Evolutionary conservation across 176 grass and related monocot genomes (phyloP), one percentile per base, ranked within the genome.

Genomic region (Olyra latifolia): DNA sequence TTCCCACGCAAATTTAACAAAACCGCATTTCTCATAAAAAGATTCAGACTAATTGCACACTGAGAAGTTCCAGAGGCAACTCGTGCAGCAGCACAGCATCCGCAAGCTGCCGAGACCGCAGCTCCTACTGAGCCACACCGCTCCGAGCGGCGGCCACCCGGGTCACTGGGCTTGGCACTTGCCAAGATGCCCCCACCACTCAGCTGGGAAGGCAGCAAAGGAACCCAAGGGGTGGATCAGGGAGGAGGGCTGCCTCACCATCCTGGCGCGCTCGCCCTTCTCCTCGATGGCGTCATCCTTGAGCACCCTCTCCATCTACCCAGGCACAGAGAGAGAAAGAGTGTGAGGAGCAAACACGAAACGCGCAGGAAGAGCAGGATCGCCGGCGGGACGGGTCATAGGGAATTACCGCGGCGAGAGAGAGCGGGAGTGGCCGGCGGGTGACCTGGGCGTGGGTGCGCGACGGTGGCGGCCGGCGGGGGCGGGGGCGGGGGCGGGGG

Each of bases 251-350:
- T 25, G 2, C n/a, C 66, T 78, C 27, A 89, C 87, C 87, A 89
- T 89, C 14, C 87, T 60, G 53, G 87, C 82, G 71, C 77, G 87
- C 27, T 81, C 77, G 38, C 87, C 87, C 77, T 89, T 85, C 77
- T 89, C 77, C 55, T 89, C 45, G 55, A 81, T 3, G 39, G 87
- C 82, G 40, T 89, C 87, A 89, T 89, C 87, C 87, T 76, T 89
- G 45, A 89, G 82, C 44, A 89, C 38, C 55, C 82, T 70, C 25
- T 89, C 82, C 86, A 88, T 83, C 80, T 83, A 22, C 39, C 27
- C 63, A 50, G 16, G 4, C 32, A 50, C 22, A 5, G 0, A 55
- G 22, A 39, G 1, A 30, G 65, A 25, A 47, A 35, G 56, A 27
- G 23, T 4, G 25, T 6, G 32, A 35, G 32, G 32, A 35, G 32